Base-by-base conservation (phyloP, 225 moss, liverwort and hornwort genomes). In the Physcomitrellopsis africana region DNA sequence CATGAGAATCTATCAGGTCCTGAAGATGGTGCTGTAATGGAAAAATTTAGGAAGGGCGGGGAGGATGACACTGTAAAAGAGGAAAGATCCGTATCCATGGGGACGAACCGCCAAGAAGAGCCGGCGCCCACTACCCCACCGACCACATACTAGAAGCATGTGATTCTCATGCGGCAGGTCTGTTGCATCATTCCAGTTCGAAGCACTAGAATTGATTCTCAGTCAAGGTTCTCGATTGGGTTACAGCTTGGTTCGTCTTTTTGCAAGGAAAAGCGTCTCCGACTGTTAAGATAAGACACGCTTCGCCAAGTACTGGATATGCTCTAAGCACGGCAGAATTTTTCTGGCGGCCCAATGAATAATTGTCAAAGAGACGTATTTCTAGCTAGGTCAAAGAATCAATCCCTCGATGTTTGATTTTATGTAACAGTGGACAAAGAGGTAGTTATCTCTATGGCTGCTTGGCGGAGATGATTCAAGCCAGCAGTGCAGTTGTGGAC, bases 51-150 rank as follows among this genome's bases (percentile, higher is more conserved):
- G 32, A 37, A 37, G 4, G 32, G 4, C 32, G 32, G 32, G 32
- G 32, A 37, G 32, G 32, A 37, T 17, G 68, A 19, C 26, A 74
- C 47, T 47, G 70, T 48, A 70, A 76, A 82, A 70, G 65, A 78
- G 55, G 76, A 81, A 54, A 75, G 80, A 1, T 75, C 78, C 58
- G n/a, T 83, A 68, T 69, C 70, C 45, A 83, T 77, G 72, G 65
- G 81, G 78, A 60, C 47, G 79, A 76, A 71, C 48, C 52, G 63
- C 1, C 26, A 72, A 72, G 58, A 32, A 44, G 80, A 72, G 44
- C 41, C 57, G 41, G 29, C 46, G 48, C 15, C 26, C 5, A 20
- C 55, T 10, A 23, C 49, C 55, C n/a, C 17, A 15, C 0, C 46
- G 49, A 41, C 26, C 49, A 54, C 20, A 24, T 44, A 26, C 0